phyloP scores from a whole-genome alignment of 768 basidiomycete species.

The Mycena rebaudengoi region DNA sequence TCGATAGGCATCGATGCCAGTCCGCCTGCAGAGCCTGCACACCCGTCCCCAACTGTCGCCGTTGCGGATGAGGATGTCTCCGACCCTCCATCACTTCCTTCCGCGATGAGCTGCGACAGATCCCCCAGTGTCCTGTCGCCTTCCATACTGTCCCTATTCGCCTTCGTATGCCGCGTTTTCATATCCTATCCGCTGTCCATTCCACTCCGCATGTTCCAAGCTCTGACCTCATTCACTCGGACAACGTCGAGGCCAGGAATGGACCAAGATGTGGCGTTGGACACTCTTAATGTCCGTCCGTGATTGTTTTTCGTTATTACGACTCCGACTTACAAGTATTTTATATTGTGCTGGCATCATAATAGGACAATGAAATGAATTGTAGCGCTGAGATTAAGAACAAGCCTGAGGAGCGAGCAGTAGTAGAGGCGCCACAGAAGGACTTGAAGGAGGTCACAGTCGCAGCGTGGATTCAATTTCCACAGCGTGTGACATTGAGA shows the following conservation, averaged over 20 bases:
- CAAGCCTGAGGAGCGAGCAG: background rate
- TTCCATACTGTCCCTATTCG: constrained; percentile 52
- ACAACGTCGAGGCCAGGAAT: constrained; percentile 2
- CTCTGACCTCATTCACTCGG: constrained; percentile 21
- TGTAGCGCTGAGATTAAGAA: constrained; percentile 40
- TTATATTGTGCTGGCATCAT: constrained; percentile 46
- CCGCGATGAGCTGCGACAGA: background rate
- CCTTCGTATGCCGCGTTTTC: constrained; percentile 57
- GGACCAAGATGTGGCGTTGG: constrained; percentile 44
- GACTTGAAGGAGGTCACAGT: constrained; percentile 31
- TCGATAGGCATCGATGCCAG: constrained; percentile 62
- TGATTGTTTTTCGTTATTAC: constrained; percentile 50
- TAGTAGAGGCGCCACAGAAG: background rate
- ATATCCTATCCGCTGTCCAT: constrained; percentile 60
- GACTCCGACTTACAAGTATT: constrained; percentile 42
- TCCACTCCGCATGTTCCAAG: constrained; percentile 50
- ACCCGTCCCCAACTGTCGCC: constrained; percentile 19
- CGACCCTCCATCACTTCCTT: background rate
- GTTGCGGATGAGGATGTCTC: background rate
- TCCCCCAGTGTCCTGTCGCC: constrained; percentile 39
- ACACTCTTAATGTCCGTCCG: constrained; percentile 57
- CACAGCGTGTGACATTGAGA: constrained; percentile 28
- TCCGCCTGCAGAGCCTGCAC: constrained; percentile 56
- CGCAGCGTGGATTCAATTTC: constrained; percentile 35
- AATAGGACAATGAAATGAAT: constrained; percentile 39